phyloP scores from a whole-genome alignment of 768 basidiomycete genomes.

The Rhodosporidiobolus sp. region DNA sequence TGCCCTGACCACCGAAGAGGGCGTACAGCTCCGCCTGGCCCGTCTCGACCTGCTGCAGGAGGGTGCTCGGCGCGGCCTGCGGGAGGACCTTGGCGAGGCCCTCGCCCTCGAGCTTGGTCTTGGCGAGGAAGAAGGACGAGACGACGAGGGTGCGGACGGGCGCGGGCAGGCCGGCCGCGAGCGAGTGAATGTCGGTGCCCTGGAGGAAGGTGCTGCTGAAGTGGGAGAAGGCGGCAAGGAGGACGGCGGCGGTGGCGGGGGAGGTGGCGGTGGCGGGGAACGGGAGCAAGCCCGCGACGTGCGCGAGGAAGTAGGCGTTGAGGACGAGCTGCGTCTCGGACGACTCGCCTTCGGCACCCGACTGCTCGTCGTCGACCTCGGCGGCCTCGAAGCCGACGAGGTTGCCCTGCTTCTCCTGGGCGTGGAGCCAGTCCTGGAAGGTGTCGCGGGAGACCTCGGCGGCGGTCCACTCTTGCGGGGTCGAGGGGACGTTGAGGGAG shows the following conservation, averaged over 20 bases:
- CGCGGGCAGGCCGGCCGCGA: conserved; percentile 69
- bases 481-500: conserved; percentile 49
- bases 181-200: conserved; percentile 72
- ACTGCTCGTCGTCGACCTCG: conserved; percentile 39
- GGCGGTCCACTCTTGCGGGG: conserved; percentile 50
- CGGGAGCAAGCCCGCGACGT: conserved; percentile 64
- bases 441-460: conserved; percentile 52
- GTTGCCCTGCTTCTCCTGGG: conserved; percentile 33
- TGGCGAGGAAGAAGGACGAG: conserved; percentile 71
- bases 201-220: conserved; percentile 74
- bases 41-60: conserved; percentile 57
- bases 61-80: conserved; percentile 62
- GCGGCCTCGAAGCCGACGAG: conserved; percentile 43
- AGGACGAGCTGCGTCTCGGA: conserved; percentile 55
- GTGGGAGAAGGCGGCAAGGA: conserved; percentile 69
- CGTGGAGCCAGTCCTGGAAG: conserved; percentile 48
- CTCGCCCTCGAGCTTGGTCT: conserved; percentile 64
- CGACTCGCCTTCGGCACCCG: conserved; percentile 37
- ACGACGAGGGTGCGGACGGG: conserved; percentile 75
- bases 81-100: conserved; percentile 55
- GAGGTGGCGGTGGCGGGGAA: conserved; percentile 54
- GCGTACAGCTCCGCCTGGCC: conserved; percentile 67
- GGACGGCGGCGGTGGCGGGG: conserved; percentile 53
- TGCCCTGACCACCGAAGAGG: conserved; percentile 95
- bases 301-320: conserved; percentile 74